Base-by-base conservation (phyloP, 2,329 filamentous ascomycete genomes). In the Aspergillus spinulosporus region DNA sequence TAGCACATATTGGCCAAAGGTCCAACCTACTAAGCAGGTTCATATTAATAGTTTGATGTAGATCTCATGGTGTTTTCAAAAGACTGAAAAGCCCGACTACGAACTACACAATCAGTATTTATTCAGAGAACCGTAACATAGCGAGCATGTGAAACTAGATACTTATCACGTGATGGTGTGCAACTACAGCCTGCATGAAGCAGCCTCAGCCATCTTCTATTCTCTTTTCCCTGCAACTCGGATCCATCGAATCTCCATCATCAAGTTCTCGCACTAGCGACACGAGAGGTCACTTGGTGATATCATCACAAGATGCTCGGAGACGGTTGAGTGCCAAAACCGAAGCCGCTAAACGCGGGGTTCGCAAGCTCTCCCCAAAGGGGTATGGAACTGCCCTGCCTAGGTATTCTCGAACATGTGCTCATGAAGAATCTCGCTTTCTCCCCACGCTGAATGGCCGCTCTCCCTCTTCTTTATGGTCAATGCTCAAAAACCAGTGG, bases 321-420 rank as follows among this genome's bases (percentile, higher is more conserved):
- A 32, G n/a, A 26, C 21, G 32, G 32, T 31, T 28, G 15, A 28
- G 7, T 21, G 6, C 11, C 40, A 26, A 43, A 36, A 2, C 40
- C 14, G 4, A 42, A 39, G 48, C 21, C 54, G 37, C 54, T 50
- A 56, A 42, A 57, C 59, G 64, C 59, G 62, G 61, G 63, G 59
- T 56, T 63, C 59, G 57, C 61, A 63, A 63, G 56, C 36, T 54
- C 56, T 51, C 43, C 57, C 57, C 11, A 56, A 59, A 58, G 6
- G 29, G 59, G 59, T 46, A 55, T 59, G 26, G 51, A 36, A 14
- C 44, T 47, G 31, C 39, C 40, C 39, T 37, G n/a, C n/a, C 34
- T 37, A 8, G 32, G 6, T 15, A 29, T 36, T 31, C 11, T 36
- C 42, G 39, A 45, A 28, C 52, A 54, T 58, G 51, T 50, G 52